Conservation (phyloP, 352 stramenopile species). For the Aphanomyces cochlioides region DNA sequence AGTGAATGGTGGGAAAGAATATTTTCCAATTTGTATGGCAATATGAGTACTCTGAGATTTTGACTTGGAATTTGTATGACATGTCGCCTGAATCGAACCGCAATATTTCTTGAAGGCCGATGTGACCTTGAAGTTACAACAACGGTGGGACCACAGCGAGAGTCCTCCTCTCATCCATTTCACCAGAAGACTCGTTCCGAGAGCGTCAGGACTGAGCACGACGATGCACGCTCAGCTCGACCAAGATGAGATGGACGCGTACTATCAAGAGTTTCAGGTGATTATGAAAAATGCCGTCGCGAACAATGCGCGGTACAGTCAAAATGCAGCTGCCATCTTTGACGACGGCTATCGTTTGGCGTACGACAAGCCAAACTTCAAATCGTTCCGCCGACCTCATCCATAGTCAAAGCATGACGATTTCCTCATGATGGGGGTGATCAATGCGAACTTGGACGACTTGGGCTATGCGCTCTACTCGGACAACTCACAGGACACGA, state of each 20-base stretch:
- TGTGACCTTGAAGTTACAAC: no score
- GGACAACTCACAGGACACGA: conserved; percentile 58
- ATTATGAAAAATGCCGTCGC: conserved; percentile 16
- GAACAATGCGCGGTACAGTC: background rate
- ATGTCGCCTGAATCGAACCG: no score
- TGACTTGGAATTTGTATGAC: no score
- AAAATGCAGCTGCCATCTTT: background rate
- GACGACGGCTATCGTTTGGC: conserved; percentile 22
- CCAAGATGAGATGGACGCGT: background rate
- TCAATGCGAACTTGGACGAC: conserved; percentile 51
- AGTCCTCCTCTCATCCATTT: no score
- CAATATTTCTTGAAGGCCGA: no score
- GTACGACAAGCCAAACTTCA: conserved; percentile 14
- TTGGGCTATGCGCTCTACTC: conserved; percentile 61
- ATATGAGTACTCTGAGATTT: no score
- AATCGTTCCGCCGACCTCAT: conserved; percentile 7
- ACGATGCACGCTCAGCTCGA: no score
- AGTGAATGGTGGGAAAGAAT: no score
- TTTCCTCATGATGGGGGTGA: conserved; percentile 18
- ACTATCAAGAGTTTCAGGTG: background rate
- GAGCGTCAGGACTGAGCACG: no score
- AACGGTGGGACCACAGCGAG: no score
- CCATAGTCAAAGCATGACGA: conserved; percentile 20
- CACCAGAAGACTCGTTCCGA: no score
- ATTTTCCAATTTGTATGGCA: no score